Evolutionary conservation across 2,329 filamentous ascomycete species (phyloP).

Genomic region (Calonectria multiphialidica): DNA sequence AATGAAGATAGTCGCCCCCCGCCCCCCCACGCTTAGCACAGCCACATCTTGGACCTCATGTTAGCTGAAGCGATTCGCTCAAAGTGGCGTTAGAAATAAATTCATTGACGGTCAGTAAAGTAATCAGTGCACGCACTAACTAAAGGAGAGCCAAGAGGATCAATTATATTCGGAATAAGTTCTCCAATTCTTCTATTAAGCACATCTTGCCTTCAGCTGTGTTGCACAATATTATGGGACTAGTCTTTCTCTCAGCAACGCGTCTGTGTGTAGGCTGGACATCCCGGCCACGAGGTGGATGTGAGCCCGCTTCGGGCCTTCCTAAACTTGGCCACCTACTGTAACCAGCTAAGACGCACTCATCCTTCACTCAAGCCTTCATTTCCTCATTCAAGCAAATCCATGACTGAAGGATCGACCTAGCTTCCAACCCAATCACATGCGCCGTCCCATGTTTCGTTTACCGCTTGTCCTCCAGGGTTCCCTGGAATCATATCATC

Average conservation of each 20-base stretch:
- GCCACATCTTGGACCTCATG: not conserved
- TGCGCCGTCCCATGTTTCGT: constrained; percentile 5
- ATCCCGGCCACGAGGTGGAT: not conserved
- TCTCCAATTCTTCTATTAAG: no score
- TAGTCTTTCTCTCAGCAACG: not conserved
- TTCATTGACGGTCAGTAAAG: not conserved
- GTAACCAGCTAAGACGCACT: constrained; percentile 5
- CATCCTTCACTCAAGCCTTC: constrained; percentile 15
- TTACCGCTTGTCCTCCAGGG: not conserved
- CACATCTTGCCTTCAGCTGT: not conserved
- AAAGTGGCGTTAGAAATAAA: not conserved
- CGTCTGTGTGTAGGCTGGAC: not conserved
- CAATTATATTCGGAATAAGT: no score
- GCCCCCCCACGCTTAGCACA: not conserved
- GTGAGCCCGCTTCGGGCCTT: not conserved
- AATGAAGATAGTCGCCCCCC: no score
- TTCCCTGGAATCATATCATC: not conserved
- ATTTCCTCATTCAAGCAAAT: constrained; percentile 3
- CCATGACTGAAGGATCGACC: constrained; percentile 15
- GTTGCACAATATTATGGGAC: no score
- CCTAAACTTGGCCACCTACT: not conserved
- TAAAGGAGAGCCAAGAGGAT: no score
- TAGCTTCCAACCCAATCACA: not conserved
- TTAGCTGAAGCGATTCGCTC: not conserved
- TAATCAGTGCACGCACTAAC: no score